phyloP scores from a whole-genome alignment of 345 rosid species.

The Camelina laxa region DNA sequence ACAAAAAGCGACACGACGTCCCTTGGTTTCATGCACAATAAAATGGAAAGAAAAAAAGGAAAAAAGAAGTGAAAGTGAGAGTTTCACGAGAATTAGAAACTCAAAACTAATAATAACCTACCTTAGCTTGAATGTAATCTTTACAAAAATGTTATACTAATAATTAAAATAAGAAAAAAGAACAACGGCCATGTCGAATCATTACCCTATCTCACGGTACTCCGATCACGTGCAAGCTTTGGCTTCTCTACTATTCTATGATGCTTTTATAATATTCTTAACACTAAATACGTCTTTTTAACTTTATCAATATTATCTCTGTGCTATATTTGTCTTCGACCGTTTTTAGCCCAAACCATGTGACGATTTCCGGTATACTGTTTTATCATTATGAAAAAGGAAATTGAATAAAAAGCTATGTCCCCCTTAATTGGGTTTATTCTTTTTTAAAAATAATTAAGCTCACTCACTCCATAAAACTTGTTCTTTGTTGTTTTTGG shows the following conservation, averaged over 20 bases:
- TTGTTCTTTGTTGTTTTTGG: neutral
- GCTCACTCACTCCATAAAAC: neutral
- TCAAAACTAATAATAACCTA: neutral
- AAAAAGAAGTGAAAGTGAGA: neutral
- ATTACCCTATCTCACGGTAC: conserved; percentile 33
- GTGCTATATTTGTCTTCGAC: conserved; percentile 27
- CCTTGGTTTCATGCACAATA: conserved; percentile 41
- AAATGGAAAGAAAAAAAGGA: neutral
- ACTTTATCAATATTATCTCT: conserved; percentile 12
- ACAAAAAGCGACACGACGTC: conserved; percentile 37
- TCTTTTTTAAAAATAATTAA: no score
- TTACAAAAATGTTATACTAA: neutral
- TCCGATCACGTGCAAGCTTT: conserved; percentile 65
- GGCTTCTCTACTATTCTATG: conserved; percentile 39
- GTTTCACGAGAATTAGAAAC: conserved; percentile 19
- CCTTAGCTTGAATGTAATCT: neutral
- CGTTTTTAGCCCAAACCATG: conserved; percentile 37
- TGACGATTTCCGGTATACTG: conserved; percentile 28
- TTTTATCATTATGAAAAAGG: conserved; percentile 17
- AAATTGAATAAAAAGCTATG: conserved; percentile 1
- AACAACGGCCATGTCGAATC: conserved; percentile 43
- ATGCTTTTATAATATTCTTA: neutral
- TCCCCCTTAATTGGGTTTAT: neutral
- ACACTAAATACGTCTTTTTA: neutral
- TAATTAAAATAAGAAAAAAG: neutral